Evolutionary conservation across 2,329 filamentous ascomycete genomes (phyloP).

Genomic region (Thielaviopsis ethacetica): DNA sequence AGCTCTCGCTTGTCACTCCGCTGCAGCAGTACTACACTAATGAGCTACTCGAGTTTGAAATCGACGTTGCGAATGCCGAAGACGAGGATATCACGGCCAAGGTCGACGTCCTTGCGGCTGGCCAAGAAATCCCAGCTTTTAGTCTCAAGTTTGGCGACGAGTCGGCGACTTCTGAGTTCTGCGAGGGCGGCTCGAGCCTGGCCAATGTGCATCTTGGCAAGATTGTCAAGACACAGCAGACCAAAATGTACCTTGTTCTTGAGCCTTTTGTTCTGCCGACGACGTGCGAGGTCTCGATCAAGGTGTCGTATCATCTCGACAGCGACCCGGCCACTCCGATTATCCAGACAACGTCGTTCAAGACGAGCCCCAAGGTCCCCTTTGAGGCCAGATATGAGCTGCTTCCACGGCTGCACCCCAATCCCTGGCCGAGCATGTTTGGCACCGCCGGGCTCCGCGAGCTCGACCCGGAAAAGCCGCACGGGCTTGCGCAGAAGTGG

Average conservation of each 20-base stretch:
- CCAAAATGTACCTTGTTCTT: slow-evolving; percentile 30
- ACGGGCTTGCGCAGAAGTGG: slow-evolving; percentile 69
- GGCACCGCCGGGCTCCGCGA: slow-evolving; percentile 34
- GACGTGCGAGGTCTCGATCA: slow-evolving; percentile 53
- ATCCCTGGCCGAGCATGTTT: slow-evolving; percentile 81
- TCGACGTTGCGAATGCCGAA: slow-evolving; percentile 69
- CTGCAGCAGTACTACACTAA: slow-evolving; percentile 69
- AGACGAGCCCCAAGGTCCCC: slow-evolving; percentile 59
- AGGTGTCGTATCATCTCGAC: slow-evolving; percentile 59
- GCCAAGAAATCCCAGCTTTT: slow-evolving; percentile 34
- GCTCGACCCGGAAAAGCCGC: slow-evolving; percentile 22
- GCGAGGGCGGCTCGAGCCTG: slow-evolving; percentile 27
- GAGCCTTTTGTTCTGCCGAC: slow-evolving; percentile 33
- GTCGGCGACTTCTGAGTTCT: slow-evolving; percentile 19
- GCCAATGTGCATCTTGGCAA: slow-evolving; percentile 27
- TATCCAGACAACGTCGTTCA: slow-evolving; percentile 51
- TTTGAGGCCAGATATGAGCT: slow-evolving; percentile 91
- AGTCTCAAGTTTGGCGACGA: slow-evolving; percentile 23
- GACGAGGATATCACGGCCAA: slow-evolving; percentile 59
- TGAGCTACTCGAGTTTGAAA: slow-evolving; percentile 51
- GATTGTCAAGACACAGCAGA: slow-evolving; percentile 29
- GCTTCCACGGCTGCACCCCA: slow-evolving; percentile 57
- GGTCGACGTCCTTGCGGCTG: slow-evolving; percentile 52
- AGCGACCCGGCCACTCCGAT: slow-evolving; percentile 71
- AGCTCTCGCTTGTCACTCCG: slow-evolving; percentile 48